Conservation (phyloP, 345 rosid genomes). For the Acer negundo region DNA sequence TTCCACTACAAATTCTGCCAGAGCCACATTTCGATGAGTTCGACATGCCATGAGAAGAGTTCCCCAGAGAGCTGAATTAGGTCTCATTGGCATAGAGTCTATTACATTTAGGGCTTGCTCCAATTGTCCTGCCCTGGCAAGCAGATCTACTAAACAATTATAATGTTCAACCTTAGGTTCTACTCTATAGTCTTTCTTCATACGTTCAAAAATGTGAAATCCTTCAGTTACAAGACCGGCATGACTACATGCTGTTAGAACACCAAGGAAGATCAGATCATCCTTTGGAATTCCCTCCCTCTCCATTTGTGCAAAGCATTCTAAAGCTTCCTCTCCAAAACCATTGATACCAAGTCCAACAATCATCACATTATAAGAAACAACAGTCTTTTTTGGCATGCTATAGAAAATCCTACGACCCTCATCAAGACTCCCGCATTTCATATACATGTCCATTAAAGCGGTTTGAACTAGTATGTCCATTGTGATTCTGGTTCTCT, state of each 20-base stretch:
- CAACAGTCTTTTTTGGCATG: conserved; percentile 31
- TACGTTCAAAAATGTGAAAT: conserved; percentile 20
- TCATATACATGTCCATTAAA: conserved; percentile 40
- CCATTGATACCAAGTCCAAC: conserved; percentile 43
- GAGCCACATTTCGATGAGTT: conserved; percentile 24
- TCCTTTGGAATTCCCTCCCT: conserved; percentile 31
- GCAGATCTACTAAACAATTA: conserved; percentile 38
- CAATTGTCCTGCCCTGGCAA: conserved; percentile 26
- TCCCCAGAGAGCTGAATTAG: conserved; percentile 35
- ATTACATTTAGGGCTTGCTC: conserved; percentile 21
- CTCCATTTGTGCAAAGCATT: conserved; percentile 32
- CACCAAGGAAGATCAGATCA: conserved; percentile 35
- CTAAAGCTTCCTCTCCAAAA: conserved; percentile 33
- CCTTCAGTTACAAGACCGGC: conserved; percentile 34
- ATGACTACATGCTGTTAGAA: conserved; percentile 39
- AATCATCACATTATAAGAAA: conserved; percentile 44
- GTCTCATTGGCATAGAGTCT: conserved; percentile 30
- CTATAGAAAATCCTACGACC: conserved; percentile 25
- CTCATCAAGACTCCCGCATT: conserved; percentile 40
- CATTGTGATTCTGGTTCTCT: conserved; percentile 21
- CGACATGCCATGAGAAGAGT: conserved; percentile 38
- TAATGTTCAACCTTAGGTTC: conserved; percentile 39
- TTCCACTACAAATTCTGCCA: conserved; percentile 30
- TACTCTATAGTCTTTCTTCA: conserved; percentile 24
- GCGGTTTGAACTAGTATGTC: conserved; percentile 39